Evolutionary conservation across 768 basidiomycete genomes (phyloP).

Genomic region (Lyophyllum decastes): DNA sequence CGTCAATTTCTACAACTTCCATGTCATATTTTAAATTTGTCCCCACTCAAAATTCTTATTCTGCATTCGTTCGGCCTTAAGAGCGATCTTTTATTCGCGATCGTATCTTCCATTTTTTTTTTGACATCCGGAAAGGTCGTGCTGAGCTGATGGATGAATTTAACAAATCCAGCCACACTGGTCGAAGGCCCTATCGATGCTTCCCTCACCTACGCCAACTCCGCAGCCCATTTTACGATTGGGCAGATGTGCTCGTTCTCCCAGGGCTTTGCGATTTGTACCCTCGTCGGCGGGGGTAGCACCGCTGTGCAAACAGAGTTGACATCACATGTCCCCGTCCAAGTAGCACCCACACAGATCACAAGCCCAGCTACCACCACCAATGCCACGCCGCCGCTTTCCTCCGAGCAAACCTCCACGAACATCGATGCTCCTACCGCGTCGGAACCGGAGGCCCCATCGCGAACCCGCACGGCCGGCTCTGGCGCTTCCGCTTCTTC

Average conservation of each 20-base stretch:
- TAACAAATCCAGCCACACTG: slow-evolving; percentile 36
- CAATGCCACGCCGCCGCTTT: not conserved
- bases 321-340: slow-evolving; percentile 18
- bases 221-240: slow-evolving; percentile 23
- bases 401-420: not conserved
- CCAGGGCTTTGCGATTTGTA: slow-evolving; percentile 26
- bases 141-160: not conserved
- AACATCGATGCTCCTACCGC: not conserved
- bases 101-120: not conserved
- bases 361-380: not conserved
- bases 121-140: not conserved
- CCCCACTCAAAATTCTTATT: not conserved
- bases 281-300: slow-evolving; percentile 22
- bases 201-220: slow-evolving; percentile 35
- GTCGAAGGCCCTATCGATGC: slow-evolving; percentile 42
- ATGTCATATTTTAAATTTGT: not conserved
- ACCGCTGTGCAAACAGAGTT: slow-evolving; percentile 28
- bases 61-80: not conserved
- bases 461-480: not conserved
- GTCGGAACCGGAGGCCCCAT: not conserved
- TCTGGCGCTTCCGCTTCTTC: not conserved
- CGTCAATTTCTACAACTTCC: slow-evolving; percentile 4
- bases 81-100: not conserved
- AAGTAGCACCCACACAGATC: slow-evolving; percentile 5
- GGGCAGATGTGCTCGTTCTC: slow-evolving; percentile 25